A percentile compares a stretch with the other conserved stretches of the same genome.
phyloP scores from a whole-genome alignment of 2,329 filamentous ascomycete species.

The Grosmannia clavigera region DNA sequence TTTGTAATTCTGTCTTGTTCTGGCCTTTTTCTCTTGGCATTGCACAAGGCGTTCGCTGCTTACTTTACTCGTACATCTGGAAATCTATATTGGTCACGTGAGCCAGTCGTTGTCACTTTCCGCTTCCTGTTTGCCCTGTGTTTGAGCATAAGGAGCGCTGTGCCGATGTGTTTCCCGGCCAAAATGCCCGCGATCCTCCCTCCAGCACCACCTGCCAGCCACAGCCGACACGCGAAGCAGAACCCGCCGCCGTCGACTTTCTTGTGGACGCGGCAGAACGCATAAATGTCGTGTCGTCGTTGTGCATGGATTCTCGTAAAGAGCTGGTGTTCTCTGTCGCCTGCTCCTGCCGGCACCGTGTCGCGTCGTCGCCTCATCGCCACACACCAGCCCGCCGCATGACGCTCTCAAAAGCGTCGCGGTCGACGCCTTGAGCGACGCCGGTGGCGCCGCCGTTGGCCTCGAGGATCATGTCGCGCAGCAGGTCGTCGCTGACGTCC shows the following conservation, averaged over 20 bases:
- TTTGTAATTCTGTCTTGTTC: neutral
- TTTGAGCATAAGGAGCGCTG: no score
- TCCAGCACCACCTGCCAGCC: neutral
- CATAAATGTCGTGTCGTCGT: neutral
- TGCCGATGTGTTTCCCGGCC: no score
- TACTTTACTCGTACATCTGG: neutral
- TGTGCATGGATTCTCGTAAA: neutral
- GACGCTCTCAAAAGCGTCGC: conserved; percentile 74
- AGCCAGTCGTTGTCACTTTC: neutral
- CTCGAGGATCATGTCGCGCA: conserved; percentile 91
- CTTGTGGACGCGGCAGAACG: neutral
- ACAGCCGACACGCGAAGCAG: neutral
- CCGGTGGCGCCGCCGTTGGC: conserved; percentile 74
- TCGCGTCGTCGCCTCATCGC: conserved; percentile 34
- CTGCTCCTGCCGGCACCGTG: no score
- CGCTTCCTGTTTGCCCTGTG: neutral
- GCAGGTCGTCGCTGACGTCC: conserved; percentile 57
- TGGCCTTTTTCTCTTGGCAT: neutral
- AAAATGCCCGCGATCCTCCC: no score
- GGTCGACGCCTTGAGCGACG: conserved; percentile 55
- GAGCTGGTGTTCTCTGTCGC: neutral
- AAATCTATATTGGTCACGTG: neutral
- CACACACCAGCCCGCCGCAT: conserved; percentile 79
- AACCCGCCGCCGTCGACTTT: neutral
- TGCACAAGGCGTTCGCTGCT: conserved; percentile 1